Base-by-base conservation (phyloP, 2,329 filamentous ascomycete genomes). In the Sporothrix pallida region DNA sequence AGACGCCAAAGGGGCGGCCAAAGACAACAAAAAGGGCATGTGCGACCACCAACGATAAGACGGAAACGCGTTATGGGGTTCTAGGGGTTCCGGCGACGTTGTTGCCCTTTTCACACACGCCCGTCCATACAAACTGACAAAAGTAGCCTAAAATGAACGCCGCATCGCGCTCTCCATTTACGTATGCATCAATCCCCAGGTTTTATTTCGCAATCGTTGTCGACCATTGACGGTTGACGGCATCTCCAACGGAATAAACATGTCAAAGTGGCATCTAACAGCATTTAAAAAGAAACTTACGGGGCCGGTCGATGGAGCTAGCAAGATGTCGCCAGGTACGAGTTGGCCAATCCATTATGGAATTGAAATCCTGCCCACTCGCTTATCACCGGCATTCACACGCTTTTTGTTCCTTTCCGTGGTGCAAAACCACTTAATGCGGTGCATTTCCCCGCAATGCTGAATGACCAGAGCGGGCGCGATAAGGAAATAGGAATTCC, bases 61-160 rank as follows among this genome's bases (percentile, higher is more conserved):
- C n/a, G 26, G 9, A 3, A 6, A 52, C 44, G 44, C 60, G 56
- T 20, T n/a, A 2, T 15, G 12, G 31, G 9, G 31, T 37, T 37
- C 5, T 2, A 37, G 31, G 31, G 31, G 31, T 37, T 37, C 31
- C 31, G 31, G 31, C 31, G 31, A 48, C 46, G 42, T 44, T 15
- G 9, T 17, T 67, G 42, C 37, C 26, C 2, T 72, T 65, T 65
- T 50, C n/a, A 50, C 10, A 72, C 42, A 48, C 67, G 48, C 26
- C 50, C 67, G 17, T 12, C 67, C 67, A 56, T 69, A 44, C 8
- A 69, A 20, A 54, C 3, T 23, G 13, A 8, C 26, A 37, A 56
- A 15, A 72, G 44, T 71, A 50, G 70, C 70, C 70, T 72, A 72
- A 72, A 72, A 37, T 72, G 70, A 72, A 72, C 56, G 56, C 46